phyloP scores from a whole-genome alignment of 257 asterid genomes.

The Eustoma russellianum region DNA sequence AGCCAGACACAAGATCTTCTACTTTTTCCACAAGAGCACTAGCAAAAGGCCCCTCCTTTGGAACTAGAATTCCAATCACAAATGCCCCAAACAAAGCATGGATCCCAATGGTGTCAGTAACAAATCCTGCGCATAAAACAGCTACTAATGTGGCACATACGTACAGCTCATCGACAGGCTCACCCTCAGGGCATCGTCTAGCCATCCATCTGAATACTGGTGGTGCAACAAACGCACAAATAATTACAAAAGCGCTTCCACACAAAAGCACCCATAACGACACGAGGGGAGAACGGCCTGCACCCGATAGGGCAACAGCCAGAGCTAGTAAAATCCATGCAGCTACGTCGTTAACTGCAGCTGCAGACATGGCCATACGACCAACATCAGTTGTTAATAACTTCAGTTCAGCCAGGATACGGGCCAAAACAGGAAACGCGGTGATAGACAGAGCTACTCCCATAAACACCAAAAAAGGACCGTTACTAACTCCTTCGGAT shows the following conservation, averaged over 20 bases:
- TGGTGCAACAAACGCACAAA: constrained; percentile 30
- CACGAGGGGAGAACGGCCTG: constrained; percentile 38
- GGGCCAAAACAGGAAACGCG: constrained; percentile 78
- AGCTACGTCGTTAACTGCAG: constrained; percentile 75
- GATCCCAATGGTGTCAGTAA: constrained; percentile 65
- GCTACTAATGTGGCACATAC: constrained; percentile 51
- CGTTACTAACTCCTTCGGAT: constrained; percentile 28
- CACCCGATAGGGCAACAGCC: constrained; percentile 64
- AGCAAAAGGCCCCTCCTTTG: constrained; percentile 73
- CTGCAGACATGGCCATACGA: constrained; percentile 72
- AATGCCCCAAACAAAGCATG: constrained; percentile 87
- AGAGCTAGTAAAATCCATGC: constrained; percentile 79
- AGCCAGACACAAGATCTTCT: constrained; percentile 75
- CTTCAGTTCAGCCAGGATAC: constrained; percentile 78
- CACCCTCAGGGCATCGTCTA: constrained; percentile 50
- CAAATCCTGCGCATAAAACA: constrained; percentile 60
- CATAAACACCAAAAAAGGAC: constrained; percentile 62
- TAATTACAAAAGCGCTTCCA: constrained; percentile 42
- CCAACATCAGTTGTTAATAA: constrained; percentile 76
- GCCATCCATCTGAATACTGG: constrained; percentile 62
- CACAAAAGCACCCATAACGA: constrained; percentile 63
- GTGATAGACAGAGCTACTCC: constrained; percentile 88
- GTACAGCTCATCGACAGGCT: constrained; percentile 58
- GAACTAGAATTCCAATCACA: constrained; percentile 67
- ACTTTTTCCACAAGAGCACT: constrained; percentile 76